A percentile compares a stretch with the other conserved stretches of the same genome.
These are phyloP conservation scores for Aeschynomene evenia DNA, from an alignment of 306 rosid genomes.

Conservation along the genomic window DNA sequence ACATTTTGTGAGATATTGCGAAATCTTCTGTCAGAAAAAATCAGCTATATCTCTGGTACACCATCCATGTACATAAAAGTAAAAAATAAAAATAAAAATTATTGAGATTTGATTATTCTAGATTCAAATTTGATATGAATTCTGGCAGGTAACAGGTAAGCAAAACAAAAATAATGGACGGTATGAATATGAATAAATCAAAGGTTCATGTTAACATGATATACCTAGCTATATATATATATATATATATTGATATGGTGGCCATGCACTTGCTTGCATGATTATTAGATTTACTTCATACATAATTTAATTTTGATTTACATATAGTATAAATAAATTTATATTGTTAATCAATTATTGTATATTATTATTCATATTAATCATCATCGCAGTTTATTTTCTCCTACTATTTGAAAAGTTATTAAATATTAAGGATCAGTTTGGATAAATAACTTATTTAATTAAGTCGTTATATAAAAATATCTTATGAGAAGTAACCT, in stretches of 20 bases:
- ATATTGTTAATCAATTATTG: too few species aligned
- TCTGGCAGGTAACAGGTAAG: not conserved
- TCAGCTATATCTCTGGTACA: not conserved
- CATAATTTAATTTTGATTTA: too few species aligned
- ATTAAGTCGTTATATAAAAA: too few species aligned
- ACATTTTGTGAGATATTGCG: conserved; percentile 23
- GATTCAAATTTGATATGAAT: not conserved
- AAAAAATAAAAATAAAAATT: not conserved
- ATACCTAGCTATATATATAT: not conserved
- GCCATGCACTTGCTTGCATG: conserved; percentile 14
- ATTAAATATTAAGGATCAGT: too few species aligned
- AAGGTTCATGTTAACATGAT: conserved; percentile 5
- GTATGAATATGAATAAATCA: not conserved
- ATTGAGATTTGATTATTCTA: conserved; percentile 17
- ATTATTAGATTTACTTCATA: too few species aligned
- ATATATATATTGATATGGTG: not conserved
- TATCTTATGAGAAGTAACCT: too few species aligned
- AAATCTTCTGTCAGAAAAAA: conserved; percentile 33
- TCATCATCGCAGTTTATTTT: too few species aligned
- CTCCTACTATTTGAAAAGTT: too few species aligned
- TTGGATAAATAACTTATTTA: too few species aligned
- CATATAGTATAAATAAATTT: too few species aligned
- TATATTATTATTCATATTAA: not conserved
- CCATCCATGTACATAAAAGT: conserved; percentile 24
- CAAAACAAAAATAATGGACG: conserved; percentile 22